Percentiles rank a stretch among this genome's conserved stretches.
Conservation (phyloP, 768 basidiomycete genomes). For the Tylopilus sp. region DNA sequence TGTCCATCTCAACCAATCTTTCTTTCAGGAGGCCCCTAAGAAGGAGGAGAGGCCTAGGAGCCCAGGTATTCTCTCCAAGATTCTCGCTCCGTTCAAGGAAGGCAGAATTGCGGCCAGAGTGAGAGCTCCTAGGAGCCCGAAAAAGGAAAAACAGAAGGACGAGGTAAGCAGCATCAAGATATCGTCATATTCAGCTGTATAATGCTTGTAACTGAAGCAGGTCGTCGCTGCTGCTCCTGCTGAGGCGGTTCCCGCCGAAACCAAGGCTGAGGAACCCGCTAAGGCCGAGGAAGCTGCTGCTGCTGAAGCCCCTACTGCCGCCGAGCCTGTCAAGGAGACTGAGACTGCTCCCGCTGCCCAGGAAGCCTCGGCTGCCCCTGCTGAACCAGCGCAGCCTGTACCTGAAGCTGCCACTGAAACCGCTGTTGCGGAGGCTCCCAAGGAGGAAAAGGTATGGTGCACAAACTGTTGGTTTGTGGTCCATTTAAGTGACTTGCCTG, state of each 20-base stretch:
- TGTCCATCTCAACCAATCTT: constrained; percentile 28
- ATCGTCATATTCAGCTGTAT: neutral
- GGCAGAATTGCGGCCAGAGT: constrained; percentile 53
- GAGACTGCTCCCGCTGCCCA: constrained; percentile 34
- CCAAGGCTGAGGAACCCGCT: constrained; percentile 29
- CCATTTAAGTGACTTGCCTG: neutral
- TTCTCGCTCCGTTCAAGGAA: constrained; percentile 76
- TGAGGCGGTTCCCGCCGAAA: constrained; percentile 34
- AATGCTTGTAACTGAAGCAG: constrained; percentile 30
- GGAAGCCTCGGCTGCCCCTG: constrained; percentile 27
- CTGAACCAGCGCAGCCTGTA: constrained; percentile 17
- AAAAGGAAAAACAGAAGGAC: constrained; percentile 82
- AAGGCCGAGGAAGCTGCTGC: constrained; percentile 43
- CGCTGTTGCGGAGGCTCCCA: constrained; percentile 36
- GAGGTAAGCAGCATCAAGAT: constrained; percentile 41
- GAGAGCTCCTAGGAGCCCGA: constrained; percentile 68
- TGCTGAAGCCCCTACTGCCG: constrained; percentile 30
- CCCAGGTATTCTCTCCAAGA: constrained; percentile 69
- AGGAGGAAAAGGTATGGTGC: constrained; percentile 58
- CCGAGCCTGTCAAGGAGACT: constrained; percentile 69
- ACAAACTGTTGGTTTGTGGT: neutral
- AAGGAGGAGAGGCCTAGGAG: constrained; percentile 83
- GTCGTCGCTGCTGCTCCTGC: constrained; percentile 33
- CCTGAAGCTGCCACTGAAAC: constrained; percentile 33
- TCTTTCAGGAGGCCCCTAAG: constrained; percentile 38